Conservation (phyloP, 805 yeast species). For the Wickerhamomyces bovis region DNA sequence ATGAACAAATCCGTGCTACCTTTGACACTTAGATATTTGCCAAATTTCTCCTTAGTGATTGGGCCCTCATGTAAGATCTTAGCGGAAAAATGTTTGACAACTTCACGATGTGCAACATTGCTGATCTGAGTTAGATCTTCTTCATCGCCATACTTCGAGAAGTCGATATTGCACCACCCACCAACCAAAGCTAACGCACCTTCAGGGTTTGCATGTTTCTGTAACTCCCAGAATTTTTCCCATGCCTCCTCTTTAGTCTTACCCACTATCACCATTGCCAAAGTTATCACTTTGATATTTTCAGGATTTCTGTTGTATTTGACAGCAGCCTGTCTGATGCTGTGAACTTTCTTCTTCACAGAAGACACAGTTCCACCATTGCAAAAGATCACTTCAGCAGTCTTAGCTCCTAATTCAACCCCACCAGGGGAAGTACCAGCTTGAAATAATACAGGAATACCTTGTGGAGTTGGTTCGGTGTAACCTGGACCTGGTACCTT, state of each 20-base stretch:
- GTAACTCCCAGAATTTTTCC: slow-evolving; percentile 29
- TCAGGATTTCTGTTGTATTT: slow-evolving; percentile 31
- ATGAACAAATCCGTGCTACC: slow-evolving; percentile 24
- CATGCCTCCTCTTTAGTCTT: slow-evolving; percentile 37
- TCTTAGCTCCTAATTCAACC: slow-evolving; percentile 35
- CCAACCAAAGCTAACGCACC: slow-evolving; percentile 41
- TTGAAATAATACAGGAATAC: slow-evolving; percentile 38
- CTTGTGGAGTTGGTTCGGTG: slow-evolving; percentile 37
- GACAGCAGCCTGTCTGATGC: slow-evolving; percentile 29
- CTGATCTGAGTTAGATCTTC: slow-evolving; percentile 30
- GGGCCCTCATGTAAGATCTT: slow-evolving; percentile 20
- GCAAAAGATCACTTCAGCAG: slow-evolving; percentile 39
- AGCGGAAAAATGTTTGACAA: slow-evolving; percentile 20
- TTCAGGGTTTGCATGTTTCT: slow-evolving; percentile 31
- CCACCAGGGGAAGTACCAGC: slow-evolving; percentile 40
- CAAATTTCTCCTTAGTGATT: slow-evolving; percentile 23
- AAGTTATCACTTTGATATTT: slow-evolving; percentile 32
- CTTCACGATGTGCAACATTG: slow-evolving; percentile 26
- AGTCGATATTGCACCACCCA: slow-evolving; percentile 41
- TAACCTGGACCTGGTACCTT: slow-evolving; percentile 36
- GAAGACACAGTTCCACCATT: slow-evolving; percentile 29
- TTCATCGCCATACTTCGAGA: slow-evolving; percentile 30
- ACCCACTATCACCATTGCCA: slow-evolving; percentile 34
- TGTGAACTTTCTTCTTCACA: slow-evolving; percentile 25
- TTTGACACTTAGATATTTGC: slow-evolving; percentile 19